Conservation (phyloP, 106 monocot genomes). For the Gastrodia elata region DNA sequence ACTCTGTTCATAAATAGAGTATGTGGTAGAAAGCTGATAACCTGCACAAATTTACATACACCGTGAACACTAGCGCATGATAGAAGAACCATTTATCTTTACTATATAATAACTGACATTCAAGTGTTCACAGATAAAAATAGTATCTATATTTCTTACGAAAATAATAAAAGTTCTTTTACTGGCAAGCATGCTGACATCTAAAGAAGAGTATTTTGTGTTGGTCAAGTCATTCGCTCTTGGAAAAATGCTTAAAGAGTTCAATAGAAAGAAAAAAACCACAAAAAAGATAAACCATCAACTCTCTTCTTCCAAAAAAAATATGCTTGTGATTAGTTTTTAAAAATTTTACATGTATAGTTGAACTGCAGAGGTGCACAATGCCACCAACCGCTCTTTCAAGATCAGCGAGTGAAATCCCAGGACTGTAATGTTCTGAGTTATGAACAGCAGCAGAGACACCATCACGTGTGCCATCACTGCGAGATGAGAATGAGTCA, state of each 20-base stretch:
- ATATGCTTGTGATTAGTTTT: neutral
- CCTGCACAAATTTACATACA: slow-evolving; percentile 32
- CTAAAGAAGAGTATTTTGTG: too few relatives aligned
- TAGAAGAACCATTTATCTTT: neutral
- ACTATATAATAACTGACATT: neutral
- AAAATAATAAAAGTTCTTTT: neutral
- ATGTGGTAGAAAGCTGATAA: slow-evolving; percentile 66
- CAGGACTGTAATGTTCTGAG: slow-evolving; percentile 64
- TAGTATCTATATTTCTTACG: neutral
- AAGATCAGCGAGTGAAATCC: slow-evolving; percentile 80
- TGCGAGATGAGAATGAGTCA: slow-evolving; percentile 39
- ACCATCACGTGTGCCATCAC: slow-evolving; percentile 52
- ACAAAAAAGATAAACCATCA: slow-evolving; percentile 14
- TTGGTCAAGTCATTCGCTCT: too few relatives aligned
- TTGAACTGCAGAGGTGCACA: neutral
- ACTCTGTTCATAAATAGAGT: slow-evolving; percentile 76
- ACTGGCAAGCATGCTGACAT: neutral
- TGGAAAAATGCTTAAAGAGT: neutral
- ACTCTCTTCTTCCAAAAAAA: slow-evolving; percentile 59
- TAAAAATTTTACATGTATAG: neutral
- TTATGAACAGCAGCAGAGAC: slow-evolving; percentile 54
- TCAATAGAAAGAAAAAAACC: neutral
- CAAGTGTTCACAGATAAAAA: neutral
- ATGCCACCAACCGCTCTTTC: slow-evolving; percentile 65
- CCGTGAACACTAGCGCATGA: neutral